A percentile compares a stretch with the other conserved stretches of the same genome.
Evolutionary conservation across 2,329 filamentous ascomycete species (phyloP).

Genomic region (Catunica adiposa): DNA sequence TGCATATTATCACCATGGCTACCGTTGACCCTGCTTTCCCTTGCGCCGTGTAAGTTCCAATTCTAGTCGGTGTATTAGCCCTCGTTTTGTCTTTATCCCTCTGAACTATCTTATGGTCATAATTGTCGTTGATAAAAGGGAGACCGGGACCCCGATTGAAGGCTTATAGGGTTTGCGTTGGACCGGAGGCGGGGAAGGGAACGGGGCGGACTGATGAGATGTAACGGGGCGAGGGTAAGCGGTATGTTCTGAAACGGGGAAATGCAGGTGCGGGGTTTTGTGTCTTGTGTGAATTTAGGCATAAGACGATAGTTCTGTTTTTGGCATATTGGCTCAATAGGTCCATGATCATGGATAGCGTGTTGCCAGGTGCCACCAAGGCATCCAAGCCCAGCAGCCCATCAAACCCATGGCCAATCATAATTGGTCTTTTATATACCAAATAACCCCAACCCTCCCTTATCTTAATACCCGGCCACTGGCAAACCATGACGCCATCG

Average conservation of each 20-base stretch:
- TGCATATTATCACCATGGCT: conserved; percentile 23
- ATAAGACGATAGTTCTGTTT: too few relatives aligned
- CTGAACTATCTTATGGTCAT: conserved; percentile 11
- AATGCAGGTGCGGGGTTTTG: neutral
- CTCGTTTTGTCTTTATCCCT: conserved; percentile 4
- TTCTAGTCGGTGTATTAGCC: neutral
- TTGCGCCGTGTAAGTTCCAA: conserved; percentile 40
- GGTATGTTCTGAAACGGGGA: neutral
- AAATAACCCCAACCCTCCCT: neutral
- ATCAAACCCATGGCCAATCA: too few relatives aligned
- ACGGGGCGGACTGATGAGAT: neutral
- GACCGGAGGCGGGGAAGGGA: too few relatives aligned
- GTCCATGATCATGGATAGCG: too few relatives aligned
- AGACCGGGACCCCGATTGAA: too few relatives aligned
- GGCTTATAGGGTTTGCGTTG: too few relatives aligned
- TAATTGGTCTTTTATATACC: too few relatives aligned
- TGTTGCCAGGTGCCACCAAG: too few relatives aligned
- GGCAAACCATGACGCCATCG: neutral
- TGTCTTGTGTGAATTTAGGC: neutral
- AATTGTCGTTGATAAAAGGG: too few relatives aligned
- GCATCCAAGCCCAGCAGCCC: too few relatives aligned
- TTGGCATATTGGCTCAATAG: too few relatives aligned
- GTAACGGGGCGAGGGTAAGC: neutral
- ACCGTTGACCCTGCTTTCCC: conserved; percentile 37
- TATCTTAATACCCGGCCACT: neutral